Conservation (phyloP, 2,329 filamentous ascomycete genomes). For the Botryotinia narcissicola region DNA sequence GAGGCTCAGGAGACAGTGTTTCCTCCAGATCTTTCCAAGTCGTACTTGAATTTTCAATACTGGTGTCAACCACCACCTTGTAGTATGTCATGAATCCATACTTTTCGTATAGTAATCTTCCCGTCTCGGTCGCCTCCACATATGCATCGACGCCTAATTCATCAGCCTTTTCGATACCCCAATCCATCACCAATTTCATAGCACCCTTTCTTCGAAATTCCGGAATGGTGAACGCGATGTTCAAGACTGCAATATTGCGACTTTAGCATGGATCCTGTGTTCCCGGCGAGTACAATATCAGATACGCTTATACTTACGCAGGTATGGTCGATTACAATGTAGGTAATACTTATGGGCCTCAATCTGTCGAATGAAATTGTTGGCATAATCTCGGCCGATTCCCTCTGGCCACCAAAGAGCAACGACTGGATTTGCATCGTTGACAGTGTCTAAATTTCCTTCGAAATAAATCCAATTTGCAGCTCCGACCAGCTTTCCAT, state of each 20-base stretch:
- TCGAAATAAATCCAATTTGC: background rate
- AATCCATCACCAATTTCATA: slow-evolving; percentile 4
- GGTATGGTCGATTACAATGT: background rate
- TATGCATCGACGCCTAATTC: background rate
- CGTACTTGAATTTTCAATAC: background rate
- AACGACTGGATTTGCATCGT: background rate
- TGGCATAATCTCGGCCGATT: background rate
- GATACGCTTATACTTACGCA: background rate
- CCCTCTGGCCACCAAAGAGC: background rate
- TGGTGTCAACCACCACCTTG: background rate
- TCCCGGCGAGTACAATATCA: background rate
- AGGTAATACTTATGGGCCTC: background rate
- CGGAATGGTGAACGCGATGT: background rate
- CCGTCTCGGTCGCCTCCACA: slow-evolving; percentile 4
- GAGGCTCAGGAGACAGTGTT: background rate
- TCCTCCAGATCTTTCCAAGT: background rate
- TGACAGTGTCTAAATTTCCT: background rate
- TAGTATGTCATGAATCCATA: background rate
- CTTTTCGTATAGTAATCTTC: background rate
- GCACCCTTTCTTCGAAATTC: background rate
- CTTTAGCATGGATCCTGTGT: background rate
- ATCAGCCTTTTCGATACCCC: background rate
- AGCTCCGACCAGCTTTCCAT: background rate
- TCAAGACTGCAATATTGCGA: background rate
- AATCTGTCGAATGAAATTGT: background rate